Base-by-base conservation (phyloP, 306 rosid species). In the Senna tora region DNA sequence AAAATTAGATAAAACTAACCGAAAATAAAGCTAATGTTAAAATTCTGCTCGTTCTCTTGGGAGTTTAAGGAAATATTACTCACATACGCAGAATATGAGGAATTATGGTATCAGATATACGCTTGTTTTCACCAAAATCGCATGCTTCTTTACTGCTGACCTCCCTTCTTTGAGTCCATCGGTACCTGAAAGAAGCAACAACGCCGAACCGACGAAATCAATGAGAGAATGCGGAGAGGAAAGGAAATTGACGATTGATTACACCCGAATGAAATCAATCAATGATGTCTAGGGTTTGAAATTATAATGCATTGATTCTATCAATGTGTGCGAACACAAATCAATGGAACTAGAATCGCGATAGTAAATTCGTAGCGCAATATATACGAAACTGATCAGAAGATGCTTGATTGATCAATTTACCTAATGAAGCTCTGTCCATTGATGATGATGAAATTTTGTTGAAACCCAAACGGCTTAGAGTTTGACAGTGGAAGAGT, bases 81-180 rank as follows among this genome's bases (percentile, higher is more conserved):
- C 49, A 89, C 98, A 92, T 57, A 72, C 77, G 85, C n/a, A 90
- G 84, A 59, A 92, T 77, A 74, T 87, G 91, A 55, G 96, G 96
- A 36, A 92, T 75, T 22, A 92, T 52, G 34, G 7, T 4, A 79
- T 88, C 88, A 45, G 85, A 55, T 7, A 73, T 28, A 60, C 67
- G 60, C 42, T 77, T 85, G 38, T 22, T 73, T 13, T 75, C 6
- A 16, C 17, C 7, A 8, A 10, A 41, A 36, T 86, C 80, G 30
- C 45, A 38, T 0, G 82, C 54, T 32, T 56, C 84, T 66, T 87
- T 81, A 59, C 20, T 12, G 36, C 38, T 17, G 2, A 20, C 49
- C 67, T 73, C 22, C 0, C 12, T 58, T 10, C 3, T n/a, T 41
- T 7, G 64, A 15, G 17, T 15, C 64, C 22, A 58, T 77, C 82